phyloP scores from a whole-genome alignment of 495 filamentous ascomycete genomes.

The Penicillium egyptiacum region DNA sequence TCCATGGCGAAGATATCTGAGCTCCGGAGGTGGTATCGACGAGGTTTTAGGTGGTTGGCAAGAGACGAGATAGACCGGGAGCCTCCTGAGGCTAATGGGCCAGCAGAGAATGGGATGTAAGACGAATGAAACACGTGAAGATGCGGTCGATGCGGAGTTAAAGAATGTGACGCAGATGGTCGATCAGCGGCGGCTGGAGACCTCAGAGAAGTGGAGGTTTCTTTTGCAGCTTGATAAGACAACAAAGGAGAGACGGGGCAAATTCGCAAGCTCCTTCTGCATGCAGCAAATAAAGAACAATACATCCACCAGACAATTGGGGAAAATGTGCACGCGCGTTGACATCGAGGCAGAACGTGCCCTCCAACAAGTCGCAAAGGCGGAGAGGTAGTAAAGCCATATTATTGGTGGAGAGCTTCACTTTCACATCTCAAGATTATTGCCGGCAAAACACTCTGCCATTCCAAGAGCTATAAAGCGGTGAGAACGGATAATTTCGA shows the following conservation, averaged over 20 bases:
- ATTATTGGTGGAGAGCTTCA: conserved; percentile 9
- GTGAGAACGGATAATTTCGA: conserved; percentile 17
- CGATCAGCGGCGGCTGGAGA: conserved; percentile 3
- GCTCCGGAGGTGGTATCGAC: neutral
- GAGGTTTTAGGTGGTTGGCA: neutral
- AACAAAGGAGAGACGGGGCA: conserved; percentile 5
- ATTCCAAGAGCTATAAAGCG: conserved; percentile 3
- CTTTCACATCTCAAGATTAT: neutral
- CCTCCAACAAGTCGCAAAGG: conserved; percentile 6
- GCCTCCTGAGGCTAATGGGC: neutral
- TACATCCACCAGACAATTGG: conserved; percentile 35
- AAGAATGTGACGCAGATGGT: conserved; percentile 6
- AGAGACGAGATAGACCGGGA: conserved; percentile 1
- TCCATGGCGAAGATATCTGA: conserved; percentile 45
- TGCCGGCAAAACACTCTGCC: neutral
- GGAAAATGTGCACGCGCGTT: neutral
- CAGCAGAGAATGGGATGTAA: neutral
- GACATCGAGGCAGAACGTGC: conserved; percentile 3
- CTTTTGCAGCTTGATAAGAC: neutral
- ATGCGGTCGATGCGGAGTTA: conserved; percentile 17
- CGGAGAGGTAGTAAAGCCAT: neutral
- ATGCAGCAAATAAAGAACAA: conserved; percentile 25
- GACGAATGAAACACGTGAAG: neutral
- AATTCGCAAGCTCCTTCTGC: conserved; percentile 36
- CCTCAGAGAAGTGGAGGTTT: neutral